phyloP scores from a whole-genome alignment of 169 alveolate species.

The Plasmodium billcollinsi region DNA sequence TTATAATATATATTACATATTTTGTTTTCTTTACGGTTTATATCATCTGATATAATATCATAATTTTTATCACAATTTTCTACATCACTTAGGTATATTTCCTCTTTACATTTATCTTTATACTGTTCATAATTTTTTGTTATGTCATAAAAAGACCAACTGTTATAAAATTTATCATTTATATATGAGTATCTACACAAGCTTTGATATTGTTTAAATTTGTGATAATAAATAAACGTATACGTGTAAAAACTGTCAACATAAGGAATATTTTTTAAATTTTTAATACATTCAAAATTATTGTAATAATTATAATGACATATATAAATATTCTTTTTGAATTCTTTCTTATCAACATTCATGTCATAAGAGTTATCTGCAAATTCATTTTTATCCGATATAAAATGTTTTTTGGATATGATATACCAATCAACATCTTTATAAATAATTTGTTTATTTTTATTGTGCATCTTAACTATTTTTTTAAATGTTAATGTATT shows the following conservation, averaged over 20 bases:
- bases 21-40: no score
- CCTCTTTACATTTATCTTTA: no score
- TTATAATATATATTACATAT: background rate
- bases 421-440: constrained; percentile 1
- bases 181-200: background rate
- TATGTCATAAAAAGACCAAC: background rate
- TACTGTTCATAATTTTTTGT: no score
- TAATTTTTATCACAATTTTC: no score
- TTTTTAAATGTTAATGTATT: constrained; percentile 1
- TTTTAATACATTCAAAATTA: constrained; percentile 3
- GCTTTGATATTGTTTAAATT: constrained; percentile 15
- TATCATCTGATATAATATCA: no score
- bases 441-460: background rate
- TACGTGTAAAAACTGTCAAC: constrained; percentile 47
- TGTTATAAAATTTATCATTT: no score
- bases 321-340: no score
- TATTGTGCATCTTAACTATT: constrained; percentile 19
- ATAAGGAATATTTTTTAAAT: constrained; percentile 14
- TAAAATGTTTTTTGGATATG: no score
- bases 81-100: no score
- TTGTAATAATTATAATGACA: constrained; percentile 4
- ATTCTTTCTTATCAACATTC: no score
- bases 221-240: constrained; percentile 25
- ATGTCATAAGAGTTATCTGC: no score
- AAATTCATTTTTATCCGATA: no score